Conservation (phyloP, 1,284 basidiomycete species). For the Irpex lacteus region DNA sequence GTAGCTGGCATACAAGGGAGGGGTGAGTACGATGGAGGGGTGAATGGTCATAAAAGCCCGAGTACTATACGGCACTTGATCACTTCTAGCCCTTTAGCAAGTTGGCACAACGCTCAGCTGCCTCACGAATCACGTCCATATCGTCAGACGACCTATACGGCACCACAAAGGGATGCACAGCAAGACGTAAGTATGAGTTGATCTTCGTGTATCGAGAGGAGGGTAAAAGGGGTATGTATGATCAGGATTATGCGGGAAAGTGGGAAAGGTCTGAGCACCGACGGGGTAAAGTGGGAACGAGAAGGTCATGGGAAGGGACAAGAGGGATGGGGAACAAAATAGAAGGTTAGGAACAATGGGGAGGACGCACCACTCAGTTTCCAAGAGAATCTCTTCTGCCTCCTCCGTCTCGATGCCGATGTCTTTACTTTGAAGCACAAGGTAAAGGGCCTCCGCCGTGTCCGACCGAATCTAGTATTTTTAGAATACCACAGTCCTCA, state of each 20-base stretch:
- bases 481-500: background rate
- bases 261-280: background rate
- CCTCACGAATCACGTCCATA: slow-evolving; percentile 14
- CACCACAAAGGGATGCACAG: slow-evolving; percentile 1
- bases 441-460: slow-evolving; percentile 80
- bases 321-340: background rate
- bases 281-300: background rate
- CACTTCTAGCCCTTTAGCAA: slow-evolving; percentile 7
- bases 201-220: background rate
- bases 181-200: background rate
- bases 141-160: slow-evolving; percentile 24
- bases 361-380: slow-evolving; percentile 74
- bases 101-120: slow-evolving; percentile 21
- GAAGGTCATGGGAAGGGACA: background rate
- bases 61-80: background rate
- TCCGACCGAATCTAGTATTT: slow-evolving; percentile 64
- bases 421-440: slow-evolving; percentile 68
- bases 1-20: too few species aligned
- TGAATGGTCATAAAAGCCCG: background rate
- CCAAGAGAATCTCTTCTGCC: slow-evolving; percentile 74
- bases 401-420: slow-evolving; percentile 60
- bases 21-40: too few species aligned
- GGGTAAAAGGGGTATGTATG: background rate
- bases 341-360: background rate
- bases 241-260: background rate